Evolutionary conservation across 139 green algal genomes (phyloP), one percentile per base, ranked within the genome.

Genomic region (Zygnema circumcarinatum): DNA sequence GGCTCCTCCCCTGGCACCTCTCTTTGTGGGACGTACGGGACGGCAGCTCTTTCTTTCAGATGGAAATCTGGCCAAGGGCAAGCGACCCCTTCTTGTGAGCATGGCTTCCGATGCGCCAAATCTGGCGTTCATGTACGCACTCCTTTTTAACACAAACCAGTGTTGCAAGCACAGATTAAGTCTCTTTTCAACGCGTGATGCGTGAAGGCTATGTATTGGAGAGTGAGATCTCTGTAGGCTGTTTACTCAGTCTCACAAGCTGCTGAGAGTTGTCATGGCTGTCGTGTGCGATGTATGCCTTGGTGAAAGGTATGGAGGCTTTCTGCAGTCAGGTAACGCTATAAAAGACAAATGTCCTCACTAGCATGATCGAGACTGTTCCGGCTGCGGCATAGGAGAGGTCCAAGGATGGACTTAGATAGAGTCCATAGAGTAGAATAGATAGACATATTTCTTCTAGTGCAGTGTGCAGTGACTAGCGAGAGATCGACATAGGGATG

Each of bases 21-120:
- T 89, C 35, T 40, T 89, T 47, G 42, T 56, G 31, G 84, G 84
- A 29, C 20, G 35, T 29, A 89, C 84, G 22, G 84, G 84, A 1
- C 31, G 84, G 31, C 84, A 89, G 25, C 76, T 89, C 7, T 89
- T 89, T 25, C 84, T 89, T 25, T 31, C 76, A 56, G 84, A 89
- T 62, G 84, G 80, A 3, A 38, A 84, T 47, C 20, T 25, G 25
- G 31, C 25, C 3, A 36, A 84, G 3, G 41, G 25, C 2, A 79
- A 80, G n/a, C 82, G 22, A 31, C 82, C 82, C 32, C 33, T 88
- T 25, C 82, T 88, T 32, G 20, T 88, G 25, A 16, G 67, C 25
- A 88, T 88, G 82, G 68, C 68, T 25, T 16, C 68, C 38, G 68
- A 88, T 42, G 62, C 32, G 41, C 11, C 2, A 1, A 2, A 85